Base-by-base conservation (phyloP, 192 early-diverging fungal genomes). In the Backusella tarrabulga region DNA sequence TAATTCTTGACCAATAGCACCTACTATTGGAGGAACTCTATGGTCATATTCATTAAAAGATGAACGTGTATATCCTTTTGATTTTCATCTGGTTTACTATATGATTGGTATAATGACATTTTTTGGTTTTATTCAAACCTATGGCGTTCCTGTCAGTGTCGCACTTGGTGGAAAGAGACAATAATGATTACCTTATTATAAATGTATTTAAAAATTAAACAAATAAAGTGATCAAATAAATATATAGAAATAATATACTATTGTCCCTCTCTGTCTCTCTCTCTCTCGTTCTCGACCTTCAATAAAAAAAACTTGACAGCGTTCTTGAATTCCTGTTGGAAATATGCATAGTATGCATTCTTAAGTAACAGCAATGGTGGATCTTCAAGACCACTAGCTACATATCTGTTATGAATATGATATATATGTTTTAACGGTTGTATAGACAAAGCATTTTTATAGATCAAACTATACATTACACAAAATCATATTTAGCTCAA, bases 1-100 rank as follows among this genome's bases (percentile, higher is more conserved):
- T 42, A n/a, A 42, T 67, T 75, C 77, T 75, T 70, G 76, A 12
- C 77, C 76, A 5, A 75, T 88, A 52, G 90, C 88, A 38, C 90
- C 90, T 6, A 86, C 88, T 2, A 66, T 87, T 4, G 86, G 88
- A 26, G 88, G 88, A 26, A 83, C 82, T 9, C 35, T 91, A 5
- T 91, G 87, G 84, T 82, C 86, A 11, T 89, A 85, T 77, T 89
- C 88, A 4, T 73, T 90, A 12, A 81, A 80, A 9, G 88, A 80
- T 69, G 79, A 76, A 19, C 67, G 81, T 12, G 54, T 19, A 3
- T 90, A 84, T 67, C 90, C 90, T 0, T 87, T 91, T 77, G 84
- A 91, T 54, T 81, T 86, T 76, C 85, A 84, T 56, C 83, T 90
- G 40, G 83, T 87, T 9, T 91, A 84, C 42, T 79, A 86, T 67